Evolutionary conservation across 352 stramenopile species (phyloP).

Genomic region (Pythium pyrilobum): DNA sequence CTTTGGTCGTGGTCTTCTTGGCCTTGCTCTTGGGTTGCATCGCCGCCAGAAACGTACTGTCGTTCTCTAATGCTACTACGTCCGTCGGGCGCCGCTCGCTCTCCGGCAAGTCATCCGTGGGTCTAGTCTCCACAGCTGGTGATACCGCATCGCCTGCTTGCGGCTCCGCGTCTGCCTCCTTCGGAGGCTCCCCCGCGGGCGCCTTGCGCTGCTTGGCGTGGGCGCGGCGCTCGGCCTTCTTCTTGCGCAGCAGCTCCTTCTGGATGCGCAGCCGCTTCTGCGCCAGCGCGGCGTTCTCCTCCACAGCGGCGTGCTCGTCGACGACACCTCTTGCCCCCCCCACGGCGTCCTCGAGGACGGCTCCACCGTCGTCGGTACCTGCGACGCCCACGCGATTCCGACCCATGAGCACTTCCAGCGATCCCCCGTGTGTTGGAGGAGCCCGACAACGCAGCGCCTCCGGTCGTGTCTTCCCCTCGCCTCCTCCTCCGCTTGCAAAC

Average conservation of each 20-base stretch:
- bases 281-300: neutral
- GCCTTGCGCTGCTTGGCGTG: conserved; percentile 35
- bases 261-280: conserved; percentile 21
- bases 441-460: no score
- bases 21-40: no score
- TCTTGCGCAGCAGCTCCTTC: conserved; percentile 43
- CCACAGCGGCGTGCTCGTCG: neutral
- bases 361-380: neutral
- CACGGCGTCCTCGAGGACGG: neutral
- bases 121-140: neutral
- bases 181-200: neutral
- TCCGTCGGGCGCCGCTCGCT: no score
- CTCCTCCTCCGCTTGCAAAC: no score
- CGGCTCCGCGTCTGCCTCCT: neutral
- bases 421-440: no score
- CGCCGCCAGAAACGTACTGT: no score
- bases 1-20: neutral
- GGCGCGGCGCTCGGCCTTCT: conserved; percentile 40
- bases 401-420: no score
- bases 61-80: no score
- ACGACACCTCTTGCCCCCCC: neutral
- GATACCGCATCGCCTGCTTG: neutral
- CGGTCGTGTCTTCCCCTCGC: no score
- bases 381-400: conserved; percentile 7
- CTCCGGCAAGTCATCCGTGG: no score